These are phyloP conservation scores for Pseudoneurospora amorphoporcata DNA, from an alignment of 495 filamentous ascomycete genomes.

Conservation along the genomic window DNA sequence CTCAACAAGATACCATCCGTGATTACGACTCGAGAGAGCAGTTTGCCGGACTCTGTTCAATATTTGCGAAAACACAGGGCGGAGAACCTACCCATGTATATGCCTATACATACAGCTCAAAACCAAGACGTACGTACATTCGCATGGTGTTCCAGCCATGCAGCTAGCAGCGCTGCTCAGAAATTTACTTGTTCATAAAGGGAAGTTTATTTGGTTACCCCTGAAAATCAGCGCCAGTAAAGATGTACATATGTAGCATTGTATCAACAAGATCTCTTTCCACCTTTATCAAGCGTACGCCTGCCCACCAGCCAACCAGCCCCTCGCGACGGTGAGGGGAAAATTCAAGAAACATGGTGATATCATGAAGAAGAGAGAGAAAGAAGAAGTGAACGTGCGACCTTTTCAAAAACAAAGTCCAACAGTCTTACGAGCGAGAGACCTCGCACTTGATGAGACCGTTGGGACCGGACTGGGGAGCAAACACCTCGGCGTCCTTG, in stretches of 20 bases:
- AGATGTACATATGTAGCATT: neutral
- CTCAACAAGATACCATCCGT: neutral
- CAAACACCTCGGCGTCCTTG: slow-evolving; percentile 92
- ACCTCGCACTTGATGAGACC: slow-evolving; percentile 95
- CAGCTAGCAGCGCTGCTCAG: neutral
- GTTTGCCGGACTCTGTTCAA: neutral
- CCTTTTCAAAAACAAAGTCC: neutral
- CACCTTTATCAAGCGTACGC: neutral
- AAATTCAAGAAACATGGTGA: neutral
- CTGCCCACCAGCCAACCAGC: neutral
- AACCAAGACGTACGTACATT: neutral
- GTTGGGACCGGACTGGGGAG: slow-evolving; percentile 85
- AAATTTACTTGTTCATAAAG: neutral
- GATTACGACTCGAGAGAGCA: neutral
- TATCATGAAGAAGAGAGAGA: neutral
- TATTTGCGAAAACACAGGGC: neutral
- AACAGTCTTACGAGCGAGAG: slow-evolving; percentile 38
- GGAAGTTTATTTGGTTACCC: neutral
- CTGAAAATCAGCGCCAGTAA: neutral
- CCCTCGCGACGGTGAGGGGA: neutral
- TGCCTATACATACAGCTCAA: neutral
- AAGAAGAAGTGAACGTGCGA: neutral
- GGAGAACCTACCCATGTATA: neutral
- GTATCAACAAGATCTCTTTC: neutral
- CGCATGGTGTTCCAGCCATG: neutral